Conservation (phyloP, 2,329 filamentous ascomycete genomes). For the Ophiostoma triangulosporum region DNA sequence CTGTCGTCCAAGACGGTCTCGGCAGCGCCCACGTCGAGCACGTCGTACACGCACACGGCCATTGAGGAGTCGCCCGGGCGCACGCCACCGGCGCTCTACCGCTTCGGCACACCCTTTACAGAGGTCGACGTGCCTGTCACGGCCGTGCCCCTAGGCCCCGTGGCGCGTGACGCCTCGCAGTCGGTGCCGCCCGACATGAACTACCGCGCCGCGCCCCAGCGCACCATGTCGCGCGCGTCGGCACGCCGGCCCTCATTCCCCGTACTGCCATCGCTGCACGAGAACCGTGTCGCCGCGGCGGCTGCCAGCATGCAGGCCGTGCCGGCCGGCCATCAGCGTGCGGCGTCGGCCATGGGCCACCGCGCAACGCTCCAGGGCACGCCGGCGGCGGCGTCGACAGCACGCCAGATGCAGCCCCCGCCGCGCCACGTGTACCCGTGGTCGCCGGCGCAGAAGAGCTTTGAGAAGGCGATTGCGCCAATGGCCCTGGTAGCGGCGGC, state of each 20-base stretch:
- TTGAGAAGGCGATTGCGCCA: constrained; percentile 33
- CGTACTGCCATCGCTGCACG: constrained; percentile 55
- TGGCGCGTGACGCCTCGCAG: constrained; percentile 69
- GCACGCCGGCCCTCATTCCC: constrained; percentile 53
- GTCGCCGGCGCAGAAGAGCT: constrained; percentile 32
- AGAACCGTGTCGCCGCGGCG: constrained; percentile 36
- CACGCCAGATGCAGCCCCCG: constrained; percentile 34
- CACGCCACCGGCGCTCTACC: constrained; percentile 49
- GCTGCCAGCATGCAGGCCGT: neutral
- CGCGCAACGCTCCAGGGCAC: neutral
- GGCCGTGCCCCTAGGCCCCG: constrained; percentile 53
- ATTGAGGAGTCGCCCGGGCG: constrained; percentile 13
- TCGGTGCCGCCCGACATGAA: constrained; percentile 92
- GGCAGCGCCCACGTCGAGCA: constrained; percentile 6
- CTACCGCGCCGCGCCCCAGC: constrained; percentile 41
- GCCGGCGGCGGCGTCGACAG: neutral
- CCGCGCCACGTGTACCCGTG: constrained; percentile 43
- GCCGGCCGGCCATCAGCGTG: constrained; percentile 17
- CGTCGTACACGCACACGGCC: constrained; percentile 14
- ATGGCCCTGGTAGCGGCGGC: constrained; percentile 1
- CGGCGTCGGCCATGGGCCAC: constrained; percentile 8
- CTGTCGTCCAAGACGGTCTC: constrained; percentile 7
- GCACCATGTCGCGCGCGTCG: constrained; percentile 42
- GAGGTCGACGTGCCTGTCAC: constrained; percentile 83
- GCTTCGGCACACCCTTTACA: constrained; percentile 75